These are phyloP conservation scores for Monilinia vaccinii-corymbosi DNA, from an alignment of 2,329 filamentous ascomycete genomes.

Conservation along the genomic window DNA sequence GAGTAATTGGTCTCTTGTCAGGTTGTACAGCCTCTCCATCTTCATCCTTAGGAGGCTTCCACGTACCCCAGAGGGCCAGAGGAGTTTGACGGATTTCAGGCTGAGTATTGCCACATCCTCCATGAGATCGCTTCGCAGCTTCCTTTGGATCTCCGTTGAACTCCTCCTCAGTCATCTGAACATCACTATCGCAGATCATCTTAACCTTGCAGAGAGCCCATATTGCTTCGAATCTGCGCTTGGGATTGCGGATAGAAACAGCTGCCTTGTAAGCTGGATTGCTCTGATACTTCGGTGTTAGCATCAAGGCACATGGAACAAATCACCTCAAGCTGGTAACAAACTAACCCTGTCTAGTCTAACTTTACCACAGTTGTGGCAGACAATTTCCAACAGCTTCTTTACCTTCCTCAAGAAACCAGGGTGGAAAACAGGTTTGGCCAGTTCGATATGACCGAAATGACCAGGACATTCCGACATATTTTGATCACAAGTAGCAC, in stretches of 20 bases:
- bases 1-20: slow-evolving; percentile 75
- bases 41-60: slow-evolving; percentile 64
- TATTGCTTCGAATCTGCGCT: slow-evolving; percentile 85
- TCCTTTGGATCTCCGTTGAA: slow-evolving; percentile 51
- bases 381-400: slow-evolving; percentile 97
- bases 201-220: slow-evolving; percentile 91
- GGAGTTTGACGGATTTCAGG: slow-evolving; percentile 83
- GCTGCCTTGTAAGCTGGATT: slow-evolving; percentile 78
- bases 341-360: slow-evolving; percentile 95
- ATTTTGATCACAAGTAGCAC: slow-evolving; percentile 90
- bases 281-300: slow-evolving; percentile 58
- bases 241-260: slow-evolving; percentile 79
- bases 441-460: slow-evolving; percentile 97
- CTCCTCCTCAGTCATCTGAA: slow-evolving; percentile 57
- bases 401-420: slow-evolving; percentile 99
- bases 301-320: slow-evolving; percentile 44
- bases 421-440: slow-evolving; percentile 87
- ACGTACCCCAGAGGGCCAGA: slow-evolving; percentile 69
- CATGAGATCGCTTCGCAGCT: slow-evolving; percentile 52
- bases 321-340: slow-evolving; percentile 45
- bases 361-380: slow-evolving; percentile 97
- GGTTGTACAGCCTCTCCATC: slow-evolving; percentile 60
- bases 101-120: slow-evolving; percentile 86
- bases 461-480: slow-evolving; percentile 96
- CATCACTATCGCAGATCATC: slow-evolving; percentile 72